A percentile compares a stretch with the other conserved stretches of the same genome.
Conservation (phyloP, 768 basidiomycete species). For the Chalciporus sphaerocephalus region DNA sequence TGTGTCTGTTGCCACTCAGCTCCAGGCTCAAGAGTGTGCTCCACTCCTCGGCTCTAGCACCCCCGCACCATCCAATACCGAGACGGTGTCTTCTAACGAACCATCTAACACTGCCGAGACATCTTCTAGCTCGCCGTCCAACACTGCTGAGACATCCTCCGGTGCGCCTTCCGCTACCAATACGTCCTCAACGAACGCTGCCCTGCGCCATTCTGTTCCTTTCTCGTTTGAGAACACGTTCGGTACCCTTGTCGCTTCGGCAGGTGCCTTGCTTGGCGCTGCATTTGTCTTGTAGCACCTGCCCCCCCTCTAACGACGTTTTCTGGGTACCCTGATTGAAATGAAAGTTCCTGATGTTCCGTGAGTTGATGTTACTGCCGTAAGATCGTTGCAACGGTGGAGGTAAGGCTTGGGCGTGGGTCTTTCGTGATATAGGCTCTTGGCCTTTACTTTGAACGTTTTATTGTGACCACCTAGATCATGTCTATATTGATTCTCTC, state of each 20-base stretch:
- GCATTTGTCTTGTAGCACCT: slow-evolving; percentile 18
- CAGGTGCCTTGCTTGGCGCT: slow-evolving; percentile 26
- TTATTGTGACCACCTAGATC: too few relatives aligned
- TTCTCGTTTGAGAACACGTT: slow-evolving; percentile 18
- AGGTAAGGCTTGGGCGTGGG: too few relatives aligned
- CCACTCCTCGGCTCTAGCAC: not conserved
- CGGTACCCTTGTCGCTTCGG: slow-evolving; percentile 24
- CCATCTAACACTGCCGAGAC: too few relatives aligned
- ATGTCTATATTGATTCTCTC: too few relatives aligned
- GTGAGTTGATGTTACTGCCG: too few relatives aligned
- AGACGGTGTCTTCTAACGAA: not conserved
- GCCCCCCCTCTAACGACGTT: too few relatives aligned
- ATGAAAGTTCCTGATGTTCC: too few relatives aligned
- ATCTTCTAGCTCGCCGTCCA: not conserved
- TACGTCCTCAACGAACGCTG: slow-evolving; percentile 19
- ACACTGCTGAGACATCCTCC: not conserved
- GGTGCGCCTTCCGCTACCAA: not conserved
- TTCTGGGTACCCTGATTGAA: too few relatives aligned
- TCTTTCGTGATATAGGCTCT: too few relatives aligned
- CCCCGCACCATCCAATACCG: not conserved
- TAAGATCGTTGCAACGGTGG: too few relatives aligned
- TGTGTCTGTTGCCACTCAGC: slow-evolving; percentile 21
- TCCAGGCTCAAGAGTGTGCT: slow-evolving; percentile 34
- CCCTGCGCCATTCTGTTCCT: slow-evolving; percentile 14
- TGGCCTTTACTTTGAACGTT: too few relatives aligned